Evolutionary conservation across 352 stramenopile species (phyloP).

Genomic region (Globisporangium splendens): DNA sequence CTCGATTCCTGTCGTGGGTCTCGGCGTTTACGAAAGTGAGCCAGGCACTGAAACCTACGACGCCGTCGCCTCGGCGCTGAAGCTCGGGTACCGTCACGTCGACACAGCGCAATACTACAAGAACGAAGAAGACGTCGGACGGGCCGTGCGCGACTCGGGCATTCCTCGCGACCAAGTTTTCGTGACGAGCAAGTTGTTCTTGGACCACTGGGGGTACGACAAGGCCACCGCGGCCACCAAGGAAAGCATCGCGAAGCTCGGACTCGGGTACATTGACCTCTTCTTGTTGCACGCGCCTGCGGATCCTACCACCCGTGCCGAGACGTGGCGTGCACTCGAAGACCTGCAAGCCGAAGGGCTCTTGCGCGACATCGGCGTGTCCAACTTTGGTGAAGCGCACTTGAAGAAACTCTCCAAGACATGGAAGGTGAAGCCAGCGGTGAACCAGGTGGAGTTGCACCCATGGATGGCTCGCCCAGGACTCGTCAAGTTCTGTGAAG

Average conservation of each 20-base stretch:
- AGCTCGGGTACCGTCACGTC: too few relatives aligned
- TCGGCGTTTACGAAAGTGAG: slow-evolving; percentile 52
- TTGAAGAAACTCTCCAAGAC: slow-evolving; percentile 70
- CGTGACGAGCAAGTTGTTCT: too few relatives aligned
- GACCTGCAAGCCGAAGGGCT: slow-evolving; percentile 46
- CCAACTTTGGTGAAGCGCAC: slow-evolving; percentile 86
- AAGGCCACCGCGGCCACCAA: too few relatives aligned
- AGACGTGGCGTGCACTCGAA: slow-evolving; percentile 53
- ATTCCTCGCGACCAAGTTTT: too few relatives aligned
- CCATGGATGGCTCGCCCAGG: slow-evolving; percentile 62
- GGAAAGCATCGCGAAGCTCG: too few relatives aligned
- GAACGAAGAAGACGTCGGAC: too few relatives aligned
- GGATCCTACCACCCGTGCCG: slow-evolving; percentile 28
- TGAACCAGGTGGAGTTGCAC: slow-evolving; percentile 84
- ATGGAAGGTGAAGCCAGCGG: slow-evolving; percentile 48
- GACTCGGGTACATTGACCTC: too few relatives aligned
- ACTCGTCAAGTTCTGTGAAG: slow-evolving; percentile 52
- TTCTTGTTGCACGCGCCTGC: slow-evolving; percentile 70
- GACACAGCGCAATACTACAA: too few relatives aligned
- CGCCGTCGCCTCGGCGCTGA: too few relatives aligned
- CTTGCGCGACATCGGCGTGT: slow-evolving; percentile 83
- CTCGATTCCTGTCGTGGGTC: slow-evolving; percentile 40
- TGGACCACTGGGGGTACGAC: too few relatives aligned
- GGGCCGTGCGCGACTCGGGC: too few relatives aligned
- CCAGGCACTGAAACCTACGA: slow-evolving; percentile 48